Base-by-base conservation (phyloP, 345 rosid species). In the Rhizophora mangle region DNA sequence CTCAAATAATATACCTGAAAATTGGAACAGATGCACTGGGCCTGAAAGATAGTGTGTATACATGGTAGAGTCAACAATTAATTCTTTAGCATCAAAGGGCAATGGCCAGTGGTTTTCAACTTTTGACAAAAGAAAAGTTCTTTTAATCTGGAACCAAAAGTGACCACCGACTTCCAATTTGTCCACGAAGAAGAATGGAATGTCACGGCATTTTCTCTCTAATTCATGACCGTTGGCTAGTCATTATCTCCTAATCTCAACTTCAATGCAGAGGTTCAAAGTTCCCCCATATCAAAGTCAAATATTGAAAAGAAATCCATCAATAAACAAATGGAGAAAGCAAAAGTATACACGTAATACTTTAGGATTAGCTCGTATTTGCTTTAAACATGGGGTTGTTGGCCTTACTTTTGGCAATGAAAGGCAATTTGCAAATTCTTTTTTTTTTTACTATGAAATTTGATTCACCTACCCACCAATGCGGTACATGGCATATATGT, bases 121-220 rank as follows among this genome's bases (percentile, higher is more conserved):
- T 54, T 54, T 54, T 54, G 27, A 54, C 58, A 54, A 54, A 54
- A 34, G 27, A 1, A n/a, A 24, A 24, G 27, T 54, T 24, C 24
- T 54, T 54, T 2, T 20, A n/a, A 2, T 54, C 24, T 21, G 8
- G 24, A 20, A 54, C 8, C 13, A 54, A 54, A n/a, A 21, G 27
- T 54, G 58, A 54, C 27, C 58, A 54, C 58, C 58, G 58, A 54
- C 58, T 54, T 54, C 58, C 24, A 24, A 20, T 54, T 54, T 54
- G 58, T 54, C 58, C 11, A n/a, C 24, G 21, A 54, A 21, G 11
- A 11, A n/a, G 27, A 11, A 21, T 20, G 11, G 58, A 8, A 54
- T 54, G 24, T 54, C 27, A 54, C 58, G 13, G n/a, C 21, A 54
- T 8, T 54, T 21, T n/a, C 58, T 21, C 58, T 21, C 27, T 54